Base-by-base conservation (phyloP, 2,329 filamentous ascomycete species). In the Pyrenophora seminiperda region DNA sequence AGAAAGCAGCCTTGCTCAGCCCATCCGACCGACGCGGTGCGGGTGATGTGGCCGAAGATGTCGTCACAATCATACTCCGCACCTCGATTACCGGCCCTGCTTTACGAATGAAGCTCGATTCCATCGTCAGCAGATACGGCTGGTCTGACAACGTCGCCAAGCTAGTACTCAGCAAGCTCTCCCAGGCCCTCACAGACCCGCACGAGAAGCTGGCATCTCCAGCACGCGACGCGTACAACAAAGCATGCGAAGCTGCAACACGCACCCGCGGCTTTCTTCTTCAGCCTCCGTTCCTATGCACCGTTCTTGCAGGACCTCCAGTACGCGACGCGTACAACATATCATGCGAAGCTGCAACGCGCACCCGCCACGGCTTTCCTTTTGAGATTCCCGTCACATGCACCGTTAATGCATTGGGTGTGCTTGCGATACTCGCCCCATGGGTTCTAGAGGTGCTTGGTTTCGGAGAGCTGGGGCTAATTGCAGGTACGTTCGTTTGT, bases 91-190 rank as follows among this genome's bases (percentile, higher is more conserved):
- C 52, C n/a, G 50, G 58, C 14, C 32, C 45, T 9, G 43, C 47
- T 3, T 59, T 72, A 0, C 50, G 50, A 5, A 51, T 54, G 32
- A 45, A 59, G 10, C 59, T 72, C n/a, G 58, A 70, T 19, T 43
- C 62, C 33, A 56, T 63, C 22, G 58, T 72, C 11, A 51, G 61
- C 14, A 34, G 56, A 2, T 50, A 51, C 9, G 63, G 66, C 29
- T 75, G 68, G 71, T 66, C 54, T 7, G 61, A 72, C 37, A 61
- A 59, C 20, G 45, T 73, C 13, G 67, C 69, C 0, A 55, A 71
- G 31, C 58, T 54, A 37, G 42, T 69, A 5, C 53, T 74, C 10
- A 56, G 50, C 7, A 65, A 59, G 19, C 56, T 74, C 11, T 54
- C 63, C n/a, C 20, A 37, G 9, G 63, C 57, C 4, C 54, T 73